These are phyloP conservation scores for Chrysoporthe puriensis DNA, from an alignment of 2,329 filamentous ascomycete genomes.

Conservation along the genomic window DNA sequence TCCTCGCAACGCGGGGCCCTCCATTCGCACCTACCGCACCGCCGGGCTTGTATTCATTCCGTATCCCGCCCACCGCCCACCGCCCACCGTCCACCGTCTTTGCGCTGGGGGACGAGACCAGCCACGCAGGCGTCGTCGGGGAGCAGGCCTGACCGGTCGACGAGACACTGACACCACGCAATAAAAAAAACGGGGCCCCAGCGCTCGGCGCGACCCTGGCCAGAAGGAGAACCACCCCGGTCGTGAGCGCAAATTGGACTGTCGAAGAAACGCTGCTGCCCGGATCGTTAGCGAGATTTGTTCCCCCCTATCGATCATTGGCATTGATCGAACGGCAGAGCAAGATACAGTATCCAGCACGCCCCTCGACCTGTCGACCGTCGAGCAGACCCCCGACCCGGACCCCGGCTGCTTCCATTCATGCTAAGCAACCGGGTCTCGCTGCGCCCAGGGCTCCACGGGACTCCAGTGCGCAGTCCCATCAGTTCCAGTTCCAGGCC, in stretches of 20 bases:
- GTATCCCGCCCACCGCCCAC: conserved; percentile 10
- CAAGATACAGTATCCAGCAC: conserved; percentile 18
- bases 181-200: conserved; percentile 18
- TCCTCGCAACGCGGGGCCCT: background rate
- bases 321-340: conserved; percentile 27
- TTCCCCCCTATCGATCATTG: conserved; percentile 37
- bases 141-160: conserved; percentile 7
- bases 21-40: background rate
- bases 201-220: conserved; percentile 1
- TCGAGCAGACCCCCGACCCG: conserved; percentile 31
- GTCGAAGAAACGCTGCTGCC: conserved; percentile 35
- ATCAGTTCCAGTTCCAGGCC: conserved; percentile 1
- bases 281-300: conserved; percentile 48
- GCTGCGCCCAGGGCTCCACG: conserved; percentile 24
- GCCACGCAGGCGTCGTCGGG: background rate
- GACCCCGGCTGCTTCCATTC: conserved; percentile 39
- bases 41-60: background rate
- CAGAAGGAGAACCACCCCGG: conserved; percentile 29
- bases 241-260: conserved; percentile 37
- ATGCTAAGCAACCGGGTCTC: conserved; percentile 39
- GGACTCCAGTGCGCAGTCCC: conserved; percentile 19
- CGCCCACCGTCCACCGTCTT: too few relatives aligned
- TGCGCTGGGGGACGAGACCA: conserved; percentile 5
- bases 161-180: conserved; percentile 20
- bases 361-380: conserved; percentile 15